phyloP scores from a whole-genome alignment of 805 yeast species.

The Cyberlindnera samutprakarnensis region DNA sequence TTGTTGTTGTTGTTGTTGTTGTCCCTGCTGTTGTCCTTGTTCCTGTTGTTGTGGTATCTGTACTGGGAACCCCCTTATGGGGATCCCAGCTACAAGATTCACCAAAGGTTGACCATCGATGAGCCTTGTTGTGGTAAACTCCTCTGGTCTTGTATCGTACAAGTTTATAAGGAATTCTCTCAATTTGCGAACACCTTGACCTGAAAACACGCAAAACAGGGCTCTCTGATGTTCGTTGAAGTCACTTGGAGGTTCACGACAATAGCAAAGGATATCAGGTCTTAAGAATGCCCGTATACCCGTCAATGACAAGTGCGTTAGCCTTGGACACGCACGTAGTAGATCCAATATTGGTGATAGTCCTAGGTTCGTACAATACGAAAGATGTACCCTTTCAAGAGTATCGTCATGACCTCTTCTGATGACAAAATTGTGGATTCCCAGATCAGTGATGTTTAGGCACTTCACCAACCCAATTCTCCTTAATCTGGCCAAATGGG shows the following conservation, averaged over 20 bases:
- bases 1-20: neutral
- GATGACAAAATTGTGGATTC: conserved; percentile 60
- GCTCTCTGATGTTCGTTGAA: conserved; percentile 81
- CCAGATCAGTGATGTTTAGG: conserved; percentile 77
- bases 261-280: conserved; percentile 75
- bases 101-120: conserved; percentile 1
- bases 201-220: conserved; percentile 89
- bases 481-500: conserved; percentile 70
- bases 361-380: conserved; percentile 79
- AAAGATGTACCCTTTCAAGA: conserved; percentile 85
- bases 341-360: conserved; percentile 70
- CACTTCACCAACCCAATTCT: conserved; percentile 94
- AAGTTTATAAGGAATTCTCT: conserved; percentile 56
- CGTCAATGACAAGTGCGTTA: conserved; percentile 86
- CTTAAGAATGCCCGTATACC: conserved; percentile 89
- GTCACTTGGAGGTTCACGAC: conserved; percentile 90
- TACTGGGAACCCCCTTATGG: neutral
- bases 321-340: conserved; percentile 71
- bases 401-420: conserved; percentile 70
- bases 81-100: neutral
- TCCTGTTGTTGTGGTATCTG: neutral
- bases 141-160: conserved; percentile 2
- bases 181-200: conserved; percentile 74
- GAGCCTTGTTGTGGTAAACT: conserved; percentile 1
- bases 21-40: neutral